phyloP scores from a whole-genome alignment of 1,284 basidiomycete genomes.

The Sphagnurus paluster region DNA sequence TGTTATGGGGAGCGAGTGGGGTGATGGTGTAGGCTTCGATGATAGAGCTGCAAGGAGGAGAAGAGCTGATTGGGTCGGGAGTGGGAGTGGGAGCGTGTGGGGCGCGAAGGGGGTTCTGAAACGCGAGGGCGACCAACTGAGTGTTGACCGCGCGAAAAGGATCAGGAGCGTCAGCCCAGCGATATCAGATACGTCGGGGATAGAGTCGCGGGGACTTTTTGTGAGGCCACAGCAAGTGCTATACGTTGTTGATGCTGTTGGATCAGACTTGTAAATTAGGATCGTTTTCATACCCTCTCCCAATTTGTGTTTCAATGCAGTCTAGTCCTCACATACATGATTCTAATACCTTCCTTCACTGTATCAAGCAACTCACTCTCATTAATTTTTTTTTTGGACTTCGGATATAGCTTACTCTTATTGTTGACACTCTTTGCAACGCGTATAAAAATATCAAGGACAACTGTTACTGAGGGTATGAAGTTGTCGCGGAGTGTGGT shows the following conservation, averaged over 20 bases:
- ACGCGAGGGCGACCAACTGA: constrained; percentile 67
- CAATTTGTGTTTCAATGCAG: no score
- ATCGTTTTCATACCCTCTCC: not conserved
- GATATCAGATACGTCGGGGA: constrained; percentile 58
- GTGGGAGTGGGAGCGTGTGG: constrained; percentile 34
- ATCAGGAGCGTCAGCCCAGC: constrained; percentile 72
- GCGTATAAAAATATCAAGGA: no score
- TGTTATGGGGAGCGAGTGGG: constrained; percentile 55
- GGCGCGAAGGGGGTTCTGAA: constrained; percentile 40
- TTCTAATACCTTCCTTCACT: not conserved
- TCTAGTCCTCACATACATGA: no score
- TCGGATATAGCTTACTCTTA: not conserved
- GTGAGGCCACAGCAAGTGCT: constrained; percentile 80
- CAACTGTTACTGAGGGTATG: no score
- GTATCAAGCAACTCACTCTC: not conserved
- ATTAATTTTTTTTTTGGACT: not conserved
- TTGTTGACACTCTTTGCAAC: not conserved
- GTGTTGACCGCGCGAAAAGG: constrained; percentile 60
- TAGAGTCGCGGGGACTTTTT: constrained; percentile 72
- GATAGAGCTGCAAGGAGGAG: constrained; percentile 46
- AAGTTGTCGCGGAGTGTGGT: no score
- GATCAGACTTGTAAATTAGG: constrained; percentile 38
- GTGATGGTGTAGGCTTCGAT: constrained; percentile 39
- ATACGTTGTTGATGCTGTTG: constrained; percentile 76
- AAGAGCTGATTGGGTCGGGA: constrained; percentile 39